Evolutionary conservation across 345 rosid genomes (phyloP).

Genomic region (Salix viminalis): DNA sequence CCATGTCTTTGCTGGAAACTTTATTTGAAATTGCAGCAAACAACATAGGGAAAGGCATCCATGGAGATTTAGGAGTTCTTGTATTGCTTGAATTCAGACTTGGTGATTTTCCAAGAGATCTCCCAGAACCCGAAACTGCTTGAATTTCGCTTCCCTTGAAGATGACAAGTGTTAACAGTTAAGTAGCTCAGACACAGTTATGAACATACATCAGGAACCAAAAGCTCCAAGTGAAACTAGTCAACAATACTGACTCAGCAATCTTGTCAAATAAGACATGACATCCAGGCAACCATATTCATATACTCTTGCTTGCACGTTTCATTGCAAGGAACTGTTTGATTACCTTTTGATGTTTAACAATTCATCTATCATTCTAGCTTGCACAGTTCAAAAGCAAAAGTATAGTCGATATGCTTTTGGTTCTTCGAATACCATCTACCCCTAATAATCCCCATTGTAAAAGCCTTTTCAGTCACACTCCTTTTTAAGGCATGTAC

Average conservation of each 20-base stretch:
- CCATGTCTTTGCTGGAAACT: conserved; percentile 60
- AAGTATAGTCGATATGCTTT: no score
- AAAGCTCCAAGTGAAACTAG: background rate
- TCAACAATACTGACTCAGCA: background rate
- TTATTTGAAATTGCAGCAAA: conserved; percentile 78
- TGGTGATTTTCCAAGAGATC: conserved; percentile 48
- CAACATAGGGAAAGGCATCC: conserved; percentile 86
- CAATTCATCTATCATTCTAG: background rate
- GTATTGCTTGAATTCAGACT: conserved; percentile 55
- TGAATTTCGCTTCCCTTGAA: conserved; percentile 30
- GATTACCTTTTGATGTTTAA: background rate
- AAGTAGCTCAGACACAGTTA: background rate
- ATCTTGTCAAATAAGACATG: background rate
- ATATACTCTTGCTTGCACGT: background rate
- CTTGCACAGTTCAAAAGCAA: background rate
- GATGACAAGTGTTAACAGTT: conserved; percentile 4
- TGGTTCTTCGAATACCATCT: no score
- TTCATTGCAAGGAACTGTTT: background rate
- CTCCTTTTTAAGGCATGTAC: no score
- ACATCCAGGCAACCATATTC: background rate
- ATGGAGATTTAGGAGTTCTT: conserved; percentile 75
- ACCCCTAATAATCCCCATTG: no score
- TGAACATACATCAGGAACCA: background rate
- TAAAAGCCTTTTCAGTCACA: no score
- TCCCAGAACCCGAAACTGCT: conserved; percentile 34